phyloP scores from a whole-genome alignment of 257 asterid genomes.

The Lantana camara region DNA sequence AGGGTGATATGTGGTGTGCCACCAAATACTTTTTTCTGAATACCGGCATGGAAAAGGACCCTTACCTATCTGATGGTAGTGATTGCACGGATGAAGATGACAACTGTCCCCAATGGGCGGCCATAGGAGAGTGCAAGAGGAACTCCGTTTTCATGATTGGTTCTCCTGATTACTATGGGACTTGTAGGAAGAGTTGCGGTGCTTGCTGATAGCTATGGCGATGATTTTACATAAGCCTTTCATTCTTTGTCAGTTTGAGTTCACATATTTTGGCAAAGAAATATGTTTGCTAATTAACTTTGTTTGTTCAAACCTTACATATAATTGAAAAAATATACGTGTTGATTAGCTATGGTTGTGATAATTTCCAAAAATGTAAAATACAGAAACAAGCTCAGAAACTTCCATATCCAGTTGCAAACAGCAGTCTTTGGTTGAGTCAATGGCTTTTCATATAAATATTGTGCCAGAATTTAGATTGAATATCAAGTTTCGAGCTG shows the following conservation, averaged over 20 bases:
- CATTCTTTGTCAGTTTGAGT: conserved; percentile 2
- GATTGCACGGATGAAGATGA: conserved; percentile 85
- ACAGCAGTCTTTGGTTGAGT: too few species aligned
- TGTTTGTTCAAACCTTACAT: background rate
- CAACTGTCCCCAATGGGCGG: conserved; percentile 80
- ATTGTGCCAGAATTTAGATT: background rate
- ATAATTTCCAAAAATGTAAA: too few species aligned
- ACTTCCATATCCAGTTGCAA: too few species aligned
- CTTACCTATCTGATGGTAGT: conserved; percentile 23
- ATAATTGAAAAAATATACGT: background rate
- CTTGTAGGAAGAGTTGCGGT: conserved; percentile 92
- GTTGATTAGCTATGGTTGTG: background rate
- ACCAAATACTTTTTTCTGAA: conserved; percentile 56
- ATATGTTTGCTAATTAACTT: background rate
- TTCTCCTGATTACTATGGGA: conserved; percentile 81
- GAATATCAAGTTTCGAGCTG: conserved; percentile 3
- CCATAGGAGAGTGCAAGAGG: conserved; percentile 78
- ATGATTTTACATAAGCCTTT: too few species aligned
- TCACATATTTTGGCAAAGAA: too few species aligned
- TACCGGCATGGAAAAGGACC: conserved; percentile 21
- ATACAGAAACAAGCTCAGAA: too few species aligned
- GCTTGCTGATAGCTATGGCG: conserved; percentile 45
- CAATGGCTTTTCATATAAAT: background rate
- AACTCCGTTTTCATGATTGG: conserved; percentile 86
- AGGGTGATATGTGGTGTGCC: conserved; percentile 78